Base-by-base conservation (phyloP, 306 rosid genomes). In the Vachellia pachyceras region DNA sequence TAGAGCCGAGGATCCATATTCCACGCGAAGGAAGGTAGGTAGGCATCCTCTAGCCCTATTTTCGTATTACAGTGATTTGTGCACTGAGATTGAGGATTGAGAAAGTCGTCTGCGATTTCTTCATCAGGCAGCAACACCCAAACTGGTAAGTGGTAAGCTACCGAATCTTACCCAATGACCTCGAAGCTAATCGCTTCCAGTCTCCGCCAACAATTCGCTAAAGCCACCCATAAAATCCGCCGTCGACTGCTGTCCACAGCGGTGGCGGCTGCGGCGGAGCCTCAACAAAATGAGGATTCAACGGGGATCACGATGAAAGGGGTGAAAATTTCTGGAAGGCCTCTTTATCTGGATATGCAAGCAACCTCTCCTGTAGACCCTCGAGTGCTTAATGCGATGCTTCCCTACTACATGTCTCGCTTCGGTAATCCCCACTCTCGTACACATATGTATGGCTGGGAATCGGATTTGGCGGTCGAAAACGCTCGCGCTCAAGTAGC, bases 381-480 rank as follows among this genome's bases (percentile, higher is more conserved):
- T 18, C 88, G 99, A 13, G 98, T 95, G 42, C 90, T 95, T n/a
- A 97, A 95, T 23, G 89, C 97, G n/a, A 95, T 91, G 97, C 88
- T 93, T 13, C 98, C 99, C 4, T 91, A 79, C 82, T 86, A 87
- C 57, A 75, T 93, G 37, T 69, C 91, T 11, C 96, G 87, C 1
- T 93, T 41, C 64, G 99, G 99, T 0, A 95, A 95, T 80, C 97
- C 99, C 69, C 99, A 95, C 80, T 93, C 97, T 11, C 92, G 98
- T 8, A 95, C 99, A 15, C 99, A 93, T 77, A 79, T 90, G 79
- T 95, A 87, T 45, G 99, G 99, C 12, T 95, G 99, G 99, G 99
- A 95, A 41, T 94, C 99, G 18, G 99, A 95, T 79, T 73, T 74
- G n/a, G 99, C 99, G 9, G 97, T 91, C 0, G 99, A 95, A 66